These are phyloP conservation scores for Salix udensis DNA, from an alignment of 345 rosid species.

Conservation along the genomic window DNA sequence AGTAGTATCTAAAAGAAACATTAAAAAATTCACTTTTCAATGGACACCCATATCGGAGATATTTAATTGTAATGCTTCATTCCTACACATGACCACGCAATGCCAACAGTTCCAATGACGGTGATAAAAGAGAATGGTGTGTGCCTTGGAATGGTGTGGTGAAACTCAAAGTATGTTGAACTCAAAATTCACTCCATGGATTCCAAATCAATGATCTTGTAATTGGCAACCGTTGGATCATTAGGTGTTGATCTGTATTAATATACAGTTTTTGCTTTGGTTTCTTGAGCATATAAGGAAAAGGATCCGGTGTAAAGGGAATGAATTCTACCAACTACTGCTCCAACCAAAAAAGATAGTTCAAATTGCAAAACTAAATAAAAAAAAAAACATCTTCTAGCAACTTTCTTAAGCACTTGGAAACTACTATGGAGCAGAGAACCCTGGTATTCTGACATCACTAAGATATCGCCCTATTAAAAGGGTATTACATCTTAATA, in stretches of 20 bases:
- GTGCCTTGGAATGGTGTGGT: not conserved
- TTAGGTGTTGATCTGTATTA: not conserved
- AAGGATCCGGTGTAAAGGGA: no score
- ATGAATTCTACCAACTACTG: no score
- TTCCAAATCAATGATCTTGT: no score
- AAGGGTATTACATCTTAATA: not conserved
- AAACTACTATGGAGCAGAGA: not conserved
- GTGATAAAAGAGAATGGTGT: not conserved
- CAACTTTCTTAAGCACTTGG: not conserved
- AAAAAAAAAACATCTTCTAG: not conserved
- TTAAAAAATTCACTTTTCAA: not conserved
- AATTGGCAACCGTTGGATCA: not conserved
- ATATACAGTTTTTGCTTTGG: not conserved
- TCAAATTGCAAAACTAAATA: no score
- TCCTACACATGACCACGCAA: not conserved
- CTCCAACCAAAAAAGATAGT: no score
- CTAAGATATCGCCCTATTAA: not conserved
- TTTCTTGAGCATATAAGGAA: not conserved
- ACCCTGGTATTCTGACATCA: not conserved
- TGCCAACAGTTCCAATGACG: not conserved
- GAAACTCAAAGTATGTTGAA: not conserved
- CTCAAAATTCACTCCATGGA: not conserved
- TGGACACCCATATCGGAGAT: not conserved
- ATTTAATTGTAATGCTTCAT: not conserved
- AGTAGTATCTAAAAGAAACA: not conserved